Evolutionary conservation across 768 basidiomycete species (phyloP), one percentile per base, ranked within the genome.

Genomic region (Psilocybe azurescens): DNA sequence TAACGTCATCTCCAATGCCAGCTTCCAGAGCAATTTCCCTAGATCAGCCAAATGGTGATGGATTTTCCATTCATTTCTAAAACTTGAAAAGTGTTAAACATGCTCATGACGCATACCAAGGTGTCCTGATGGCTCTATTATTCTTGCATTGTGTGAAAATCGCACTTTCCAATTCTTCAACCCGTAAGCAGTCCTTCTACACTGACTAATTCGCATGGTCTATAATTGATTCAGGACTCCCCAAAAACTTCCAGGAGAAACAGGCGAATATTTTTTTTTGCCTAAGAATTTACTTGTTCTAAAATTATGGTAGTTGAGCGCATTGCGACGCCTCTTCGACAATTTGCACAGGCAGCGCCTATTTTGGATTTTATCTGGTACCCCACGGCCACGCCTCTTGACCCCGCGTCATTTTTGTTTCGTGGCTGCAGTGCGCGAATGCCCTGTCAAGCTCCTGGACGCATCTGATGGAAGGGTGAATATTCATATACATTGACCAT

Each of bases 321-420:
- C 3, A n/a, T 39, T n/a, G n/a, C 10, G 14, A 16, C 56, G 30
- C 71, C 73, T 44, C 24, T 62, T 49, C 65, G 68, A 30, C 67
- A 70, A 47, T 73, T 87, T 39, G 58, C 67, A 0, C 93, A 93
- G 71, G 75, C 92, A 1, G 82, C 89, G 0, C 85, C 94, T 0
- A 84, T 96, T 38, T 82, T 95, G 38, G 92, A 95, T 58, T 90
- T 86, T 65, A 62, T 81, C 16, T 98, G 96, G 95, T 97, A 91
- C 70, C 95, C 97, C 0, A 79, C 83, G 1, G 95, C 95, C 0
- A 84, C 86, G 0, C 66, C 74, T 1, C 67, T 70, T 6, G 79
- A 88, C 48, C 84, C 86, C 0, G 82, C 88, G 0, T 80, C 88
- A 1, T 97, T 85, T 85, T 72, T 96, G 95, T 73, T 95, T 95